Base-by-base conservation (phyloP, 129 eudicot genomes). In the Flaveria robusta region DNA sequence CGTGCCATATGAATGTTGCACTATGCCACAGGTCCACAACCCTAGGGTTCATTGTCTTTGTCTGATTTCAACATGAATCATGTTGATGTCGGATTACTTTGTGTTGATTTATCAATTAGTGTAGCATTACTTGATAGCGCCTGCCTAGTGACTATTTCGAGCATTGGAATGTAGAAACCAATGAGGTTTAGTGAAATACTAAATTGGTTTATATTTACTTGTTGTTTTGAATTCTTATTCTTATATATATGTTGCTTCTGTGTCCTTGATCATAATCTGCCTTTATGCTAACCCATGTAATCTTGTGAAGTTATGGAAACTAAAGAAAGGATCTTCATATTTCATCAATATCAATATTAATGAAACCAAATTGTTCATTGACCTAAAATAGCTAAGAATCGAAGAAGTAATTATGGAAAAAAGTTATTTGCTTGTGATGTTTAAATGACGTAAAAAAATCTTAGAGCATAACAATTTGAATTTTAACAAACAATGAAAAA, bases 1-100 rank as follows among this genome's bases (percentile, higher is more conserved):
- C 66, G 14, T 72, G 66, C 50, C 66, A 52, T 54, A 10, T 52
- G 20, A 54, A 72, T 72, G 31, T 31, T 10, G 64, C 59, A 52
- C 31, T n/a, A 51, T 51, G 29, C 49, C 76, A 51, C 47, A 51
- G 11, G 47, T 37, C 31, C 39, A 43, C 31, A 68, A 19, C 55
- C 20, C 55, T 0, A 11, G 45, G 16, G 72, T 68, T 23, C 64
- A 9, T 5, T 68, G 19, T 43, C 18, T 42, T 20, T 47, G 20
- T 43, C 43, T 22, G 31, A 22, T 42, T 68, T 46, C 42, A 23
- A 23, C 37, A 42, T 23, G 22, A 6, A 68, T 68, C 49, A 42
- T 68, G 34, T 59, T 23, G 66, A 23, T 24, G 66, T 24, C 37
- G n/a, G 34, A 59, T 23, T 19, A 42, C 7, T 68, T 69, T 14